Conservation (phyloP, 2,329 filamentous ascomycete genomes). For the Diaporthe batatas region DNA sequence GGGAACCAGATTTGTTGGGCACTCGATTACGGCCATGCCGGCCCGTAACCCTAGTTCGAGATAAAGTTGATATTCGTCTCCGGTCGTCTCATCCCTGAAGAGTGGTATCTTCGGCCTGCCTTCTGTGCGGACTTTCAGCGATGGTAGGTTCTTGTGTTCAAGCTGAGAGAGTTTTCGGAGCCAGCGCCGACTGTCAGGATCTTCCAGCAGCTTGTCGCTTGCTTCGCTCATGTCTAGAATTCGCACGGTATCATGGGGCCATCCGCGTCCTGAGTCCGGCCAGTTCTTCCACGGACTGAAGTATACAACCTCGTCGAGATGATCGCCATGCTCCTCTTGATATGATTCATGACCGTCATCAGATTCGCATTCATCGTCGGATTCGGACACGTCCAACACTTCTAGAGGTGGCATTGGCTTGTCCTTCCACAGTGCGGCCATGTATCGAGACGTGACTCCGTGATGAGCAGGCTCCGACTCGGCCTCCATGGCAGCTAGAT, state of each 20-base stretch:
- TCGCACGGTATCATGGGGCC: not conserved
- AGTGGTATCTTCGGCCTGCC: conserved; percentile 1
- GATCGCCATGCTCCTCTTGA: not conserved
- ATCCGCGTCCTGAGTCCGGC: not conserved
- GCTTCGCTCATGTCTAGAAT: not conserved
- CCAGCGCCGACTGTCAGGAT: not conserved
- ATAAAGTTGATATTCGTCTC: not conserved
- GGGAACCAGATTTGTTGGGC: not conserved
- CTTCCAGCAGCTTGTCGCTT: not conserved
- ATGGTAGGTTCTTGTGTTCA: not conserved
- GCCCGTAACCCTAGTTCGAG: not conserved
- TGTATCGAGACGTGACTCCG: no score
- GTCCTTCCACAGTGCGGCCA: not conserved
- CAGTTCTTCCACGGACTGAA: not conserved
- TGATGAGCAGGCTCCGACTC: no score
- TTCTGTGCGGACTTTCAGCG: not conserved
- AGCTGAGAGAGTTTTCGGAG: not conserved
- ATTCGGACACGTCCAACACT: not conserved
- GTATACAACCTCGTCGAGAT: not conserved
- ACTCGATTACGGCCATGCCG: not conserved
- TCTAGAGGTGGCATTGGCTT: not conserved
- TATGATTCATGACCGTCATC: not conserved
- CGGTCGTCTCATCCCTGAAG: not conserved
- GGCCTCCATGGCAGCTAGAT: no score
- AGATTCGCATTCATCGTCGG: not conserved